A percentile compares a stretch with the other conserved stretches of the same genome.
Conservation (phyloP, 768 basidiomycete genomes). For the Tulasnella sp. region DNA sequence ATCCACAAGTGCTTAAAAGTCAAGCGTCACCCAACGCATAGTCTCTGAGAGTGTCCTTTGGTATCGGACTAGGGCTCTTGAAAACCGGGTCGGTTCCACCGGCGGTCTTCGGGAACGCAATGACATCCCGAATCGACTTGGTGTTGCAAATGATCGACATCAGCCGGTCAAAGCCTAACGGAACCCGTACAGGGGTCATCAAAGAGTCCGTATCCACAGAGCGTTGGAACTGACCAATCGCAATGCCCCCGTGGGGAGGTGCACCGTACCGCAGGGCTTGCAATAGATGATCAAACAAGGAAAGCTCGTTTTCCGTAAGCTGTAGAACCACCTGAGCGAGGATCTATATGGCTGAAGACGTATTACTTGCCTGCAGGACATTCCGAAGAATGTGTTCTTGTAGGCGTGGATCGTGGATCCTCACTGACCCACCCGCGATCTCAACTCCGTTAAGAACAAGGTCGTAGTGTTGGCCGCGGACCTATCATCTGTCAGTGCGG, state of each 20-base stretch:
- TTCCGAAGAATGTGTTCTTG: conserved; percentile 71
- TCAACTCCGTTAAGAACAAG: conserved; percentile 88
- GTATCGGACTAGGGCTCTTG: conserved; percentile 64
- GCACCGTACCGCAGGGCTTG: conserved; percentile 83
- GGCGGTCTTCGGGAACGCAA: conserved; percentile 89
- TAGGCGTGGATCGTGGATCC: conserved; percentile 78
- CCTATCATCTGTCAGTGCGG: too few species aligned
- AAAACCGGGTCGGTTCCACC: conserved; percentile 77
- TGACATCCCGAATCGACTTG: conserved; percentile 84
- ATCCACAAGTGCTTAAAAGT: too few species aligned
- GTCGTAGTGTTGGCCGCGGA: conserved; percentile 93
- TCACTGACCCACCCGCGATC: conserved; percentile 87
- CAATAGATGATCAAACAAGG: conserved; percentile 70
- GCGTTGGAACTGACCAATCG: too few species aligned
- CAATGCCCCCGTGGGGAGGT: conserved; percentile 91
- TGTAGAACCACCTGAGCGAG: conserved; percentile 24
- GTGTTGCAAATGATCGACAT: conserved; percentile 84
- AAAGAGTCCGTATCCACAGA: conserved; percentile 20
- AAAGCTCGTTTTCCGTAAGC: conserved; percentile 60
- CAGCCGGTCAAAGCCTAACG: conserved; percentile 76
- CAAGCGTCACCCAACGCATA: conserved; percentile 21
- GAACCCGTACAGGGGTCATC: background rate
- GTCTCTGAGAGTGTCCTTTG: conserved; percentile 33
- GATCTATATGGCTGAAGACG: background rate
- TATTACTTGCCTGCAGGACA: conserved; percentile 56